Evolutionary conservation across 2,329 filamentous ascomycete species (phyloP), one percentile per base, ranked within the genome.

Genomic region (Clarireedia hainanense): DNA sequence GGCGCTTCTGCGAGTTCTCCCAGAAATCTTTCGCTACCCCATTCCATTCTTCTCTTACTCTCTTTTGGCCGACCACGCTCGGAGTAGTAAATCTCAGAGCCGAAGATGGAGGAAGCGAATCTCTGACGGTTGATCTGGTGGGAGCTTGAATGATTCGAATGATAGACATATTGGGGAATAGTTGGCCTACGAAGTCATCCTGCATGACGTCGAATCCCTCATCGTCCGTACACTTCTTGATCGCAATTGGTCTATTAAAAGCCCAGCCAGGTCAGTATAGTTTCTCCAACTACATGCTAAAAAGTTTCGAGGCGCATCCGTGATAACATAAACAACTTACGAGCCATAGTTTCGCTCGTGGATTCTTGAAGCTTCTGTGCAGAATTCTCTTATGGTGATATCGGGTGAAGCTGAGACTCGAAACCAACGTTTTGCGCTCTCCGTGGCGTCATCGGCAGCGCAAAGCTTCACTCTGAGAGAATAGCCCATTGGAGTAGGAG

Each of bases 161-260:
- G 0, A 60, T 65, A 50, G 60, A 60, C 6, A 57, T 60, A 49
- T 62, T 62, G 5, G 49, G 17, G 40, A 69, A 69, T 14, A 69
- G 46, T 47, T 52, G 62, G 7, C 65, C 66, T 20, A 69, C 26
- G 15, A 65, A 50, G 34, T 69, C 64, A 37, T 51, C 61, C 17
- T 67, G 65, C 2, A 64, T 65, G n/a, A 69, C 58, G 43, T 69
- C 67, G 39, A 67, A 69, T 47, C 57, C 60, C 47, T 67, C 59
- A 30, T 68, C 67, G 53, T 69, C 67, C 54, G 67, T 66, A 17
- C 65, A 65, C 47, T 65, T 68, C 58, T 67, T 68, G 37, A 69
- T 64, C 1, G 62, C 51, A 30, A 69, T 57, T 36, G 63, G 62
- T 47, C 67, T 69, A 54, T 17, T 27, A 30, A 46, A 45, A 50